phyloP scores from a whole-genome alignment of 768 basidiomycete species.

The Lactarius vividus region DNA sequence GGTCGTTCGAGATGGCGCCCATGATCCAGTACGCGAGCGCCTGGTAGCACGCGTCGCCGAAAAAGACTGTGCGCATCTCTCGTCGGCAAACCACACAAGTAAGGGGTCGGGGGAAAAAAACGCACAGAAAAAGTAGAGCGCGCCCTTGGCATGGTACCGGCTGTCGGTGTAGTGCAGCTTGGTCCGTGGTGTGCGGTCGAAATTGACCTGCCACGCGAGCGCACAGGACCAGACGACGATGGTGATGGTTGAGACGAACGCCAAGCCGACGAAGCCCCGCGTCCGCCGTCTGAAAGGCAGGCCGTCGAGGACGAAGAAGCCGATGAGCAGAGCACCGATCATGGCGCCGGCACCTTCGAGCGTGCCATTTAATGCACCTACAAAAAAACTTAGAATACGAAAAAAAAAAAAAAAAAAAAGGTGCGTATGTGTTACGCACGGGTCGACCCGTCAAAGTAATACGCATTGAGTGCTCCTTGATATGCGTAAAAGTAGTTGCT shows the following conservation, averaged over 20 bases:
- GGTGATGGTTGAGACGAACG: constrained; percentile 33
- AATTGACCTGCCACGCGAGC: constrained; percentile 43
- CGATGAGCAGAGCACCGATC: constrained; percentile 43
- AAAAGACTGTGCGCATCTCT: constrained; percentile 35
- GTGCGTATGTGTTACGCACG: constrained; percentile 27
- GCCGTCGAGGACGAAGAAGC: constrained; percentile 40
- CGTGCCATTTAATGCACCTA: constrained; percentile 39
- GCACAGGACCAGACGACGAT: constrained; percentile 41
- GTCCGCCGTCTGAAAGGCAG: constrained; percentile 36
- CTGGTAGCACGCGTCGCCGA: constrained; percentile 39
- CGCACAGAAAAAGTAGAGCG: constrained; percentile 42
- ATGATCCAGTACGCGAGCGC: constrained; percentile 42
- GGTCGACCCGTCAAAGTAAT: constrained; percentile 43
- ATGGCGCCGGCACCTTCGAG: constrained; percentile 43
- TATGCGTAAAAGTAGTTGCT: constrained; percentile 49
- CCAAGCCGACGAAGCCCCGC: constrained; percentile 41
- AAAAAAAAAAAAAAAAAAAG: too few species aligned
- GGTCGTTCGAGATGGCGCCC: constrained; percentile 45
- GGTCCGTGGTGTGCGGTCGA: constrained; percentile 31
- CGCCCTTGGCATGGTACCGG: constrained; percentile 37
- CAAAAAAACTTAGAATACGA: not conserved
- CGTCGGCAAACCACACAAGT: not conserved
- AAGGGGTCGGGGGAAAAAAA: constrained; percentile 4
- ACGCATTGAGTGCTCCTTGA: constrained; percentile 42
- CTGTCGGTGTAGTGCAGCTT: constrained; percentile 37